Evolutionary conservation across 202 grass and related monocot genomes (phyloP), one percentile per base, ranked within the genome.

Genomic region (Hordeum pubiflorum): DNA sequence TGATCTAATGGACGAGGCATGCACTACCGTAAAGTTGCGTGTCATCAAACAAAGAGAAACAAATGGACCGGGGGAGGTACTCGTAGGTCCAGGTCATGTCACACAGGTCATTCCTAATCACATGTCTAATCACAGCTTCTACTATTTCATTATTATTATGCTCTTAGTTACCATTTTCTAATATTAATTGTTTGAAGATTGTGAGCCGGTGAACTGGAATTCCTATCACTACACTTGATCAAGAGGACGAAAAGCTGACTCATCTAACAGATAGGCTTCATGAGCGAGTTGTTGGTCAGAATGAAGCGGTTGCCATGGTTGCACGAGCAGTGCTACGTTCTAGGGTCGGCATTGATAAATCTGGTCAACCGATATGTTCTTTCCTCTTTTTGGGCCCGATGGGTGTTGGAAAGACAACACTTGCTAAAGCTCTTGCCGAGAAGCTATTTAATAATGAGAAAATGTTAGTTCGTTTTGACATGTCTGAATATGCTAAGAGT

Each of bases 371-470:
- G 0, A 79, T 57, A 21, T 8, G n/a, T 9, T 57, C 54, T 57
- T 57, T 57, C 20, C n/a, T 57, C 7, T 57, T 57, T 57, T 14
- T 88, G 48, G 85, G 85, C 6, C 65, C 88, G 0, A 90, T 75
- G 6, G 88, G 88, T 31, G 88, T 90, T 33, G 88, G 88, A 7
- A 90, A 90, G 48, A 90, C 88, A 7, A 44, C 68, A 31, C 81
- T 90, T 17, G 88, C 88, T 4, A 90, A 87, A 52, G 88, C 88
- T 26, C 84, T 90, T 54, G 76, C 88, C 0, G 76, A 90, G 52
- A 84, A 90, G 31, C 43, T 90, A 4, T 90, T 90, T 66, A 81
- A 73, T 7, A 59, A 60, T 27, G 88, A 90, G 71, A 87, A 86
- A 29, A 72, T 90, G 58, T 65, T 90, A 2, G n/a, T 81, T 27